These are phyloP conservation scores for Yamadazyma diddensiae DNA, from an alignment of 1,139 yeast species.

Conservation along the genomic window DNA sequence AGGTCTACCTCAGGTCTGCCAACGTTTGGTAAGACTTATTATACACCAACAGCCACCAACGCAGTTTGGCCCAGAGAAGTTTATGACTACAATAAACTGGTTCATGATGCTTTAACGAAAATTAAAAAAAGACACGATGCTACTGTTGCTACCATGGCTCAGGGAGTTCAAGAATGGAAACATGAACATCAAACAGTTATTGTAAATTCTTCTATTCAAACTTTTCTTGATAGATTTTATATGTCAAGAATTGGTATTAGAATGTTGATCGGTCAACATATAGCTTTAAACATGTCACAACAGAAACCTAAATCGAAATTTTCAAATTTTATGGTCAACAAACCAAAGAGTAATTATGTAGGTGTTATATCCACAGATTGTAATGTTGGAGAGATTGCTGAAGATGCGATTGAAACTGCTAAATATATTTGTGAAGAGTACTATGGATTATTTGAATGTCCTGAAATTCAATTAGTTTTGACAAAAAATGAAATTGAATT, in stretches of 20 bases:
- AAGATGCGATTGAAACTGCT: slow-evolving; percentile 85
- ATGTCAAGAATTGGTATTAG: slow-evolving; percentile 86
- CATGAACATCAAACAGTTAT: slow-evolving; percentile 44
- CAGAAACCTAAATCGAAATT: slow-evolving; percentile 40
- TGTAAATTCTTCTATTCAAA: slow-evolving; percentile 66
- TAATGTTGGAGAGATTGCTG: slow-evolving; percentile 74
- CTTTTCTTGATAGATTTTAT: slow-evolving; percentile 77
- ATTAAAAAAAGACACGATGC: slow-evolving; percentile 89
- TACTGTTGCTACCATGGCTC: slow-evolving; percentile 89
- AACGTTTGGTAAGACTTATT: slow-evolving; percentile 56
- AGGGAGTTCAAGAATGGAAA: slow-evolving; percentile 92
- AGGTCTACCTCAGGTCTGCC: slow-evolving; percentile 27
- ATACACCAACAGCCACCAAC: slow-evolving; percentile 52
- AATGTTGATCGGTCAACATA: slow-evolving; percentile 87
- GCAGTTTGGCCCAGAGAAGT: slow-evolving; percentile 73
- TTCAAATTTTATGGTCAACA: slow-evolving; percentile 34
- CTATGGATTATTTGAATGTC: slow-evolving; percentile 80
- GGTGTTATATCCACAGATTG: slow-evolving; percentile 85
- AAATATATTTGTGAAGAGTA: slow-evolving; percentile 85
- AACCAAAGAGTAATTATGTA: slow-evolving; percentile 54
- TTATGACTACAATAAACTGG: slow-evolving; percentile 64
- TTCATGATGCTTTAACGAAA: slow-evolving; percentile 62
- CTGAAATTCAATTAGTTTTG: slow-evolving; percentile 72
- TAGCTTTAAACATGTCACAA: slow-evolving; percentile 72
- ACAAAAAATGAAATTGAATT: slow-evolving; percentile 64